Evolutionary conservation across 2,329 filamentous ascomycete species (phyloP).

Genomic region (Fusarium nodosum): DNA sequence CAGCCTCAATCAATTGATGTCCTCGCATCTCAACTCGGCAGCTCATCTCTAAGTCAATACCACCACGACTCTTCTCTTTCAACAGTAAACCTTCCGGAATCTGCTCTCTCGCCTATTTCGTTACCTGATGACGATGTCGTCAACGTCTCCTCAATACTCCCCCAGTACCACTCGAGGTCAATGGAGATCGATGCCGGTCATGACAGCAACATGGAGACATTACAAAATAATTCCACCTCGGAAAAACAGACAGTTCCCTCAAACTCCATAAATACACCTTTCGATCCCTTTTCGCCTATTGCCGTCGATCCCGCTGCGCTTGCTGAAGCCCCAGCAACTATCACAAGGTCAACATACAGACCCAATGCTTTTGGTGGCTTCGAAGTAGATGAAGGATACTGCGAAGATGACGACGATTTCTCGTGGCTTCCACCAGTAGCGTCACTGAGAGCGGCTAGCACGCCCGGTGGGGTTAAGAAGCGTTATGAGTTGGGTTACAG

Average conservation of each 20-base stretch:
- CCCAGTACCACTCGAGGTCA: slow-evolving; percentile 6
- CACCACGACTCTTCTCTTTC: not conserved
- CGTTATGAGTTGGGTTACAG: slow-evolving; percentile 45
- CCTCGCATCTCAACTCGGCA: slow-evolving; percentile 44
- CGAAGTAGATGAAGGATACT: slow-evolving; percentile 51
- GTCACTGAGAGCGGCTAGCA: slow-evolving; percentile 16
- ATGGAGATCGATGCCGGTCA: slow-evolving; percentile 39
- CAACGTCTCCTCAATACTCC: slow-evolving; percentile 12
- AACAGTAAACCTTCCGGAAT: slow-evolving; percentile 1
- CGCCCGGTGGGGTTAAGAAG: slow-evolving; percentile 37
- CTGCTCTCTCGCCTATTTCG: slow-evolving; percentile 39
- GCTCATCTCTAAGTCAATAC: slow-evolving; percentile 41
- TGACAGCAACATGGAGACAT: not conserved
- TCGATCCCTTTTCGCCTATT: slow-evolving; percentile 9
- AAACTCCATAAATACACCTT: slow-evolving; percentile 1
- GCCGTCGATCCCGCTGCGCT: slow-evolving; percentile 9
- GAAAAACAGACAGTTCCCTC: not conserved
- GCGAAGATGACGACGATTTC: slow-evolving; percentile 47
- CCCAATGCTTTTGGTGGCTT: slow-evolving; percentile 24
- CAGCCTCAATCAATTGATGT: slow-evolving; percentile 39
- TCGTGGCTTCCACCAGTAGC: slow-evolving; percentile 46
- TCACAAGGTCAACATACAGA: slow-evolving; percentile 9
- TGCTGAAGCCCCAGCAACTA: slow-evolving; percentile 10
- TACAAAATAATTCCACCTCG: not conserved
- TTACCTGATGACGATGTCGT: slow-evolving; percentile 34